These are phyloP conservation scores for Arthrobotrys musiformis DNA, from an alignment of 2,329 filamentous ascomycete species.

Conservation along the genomic window DNA sequence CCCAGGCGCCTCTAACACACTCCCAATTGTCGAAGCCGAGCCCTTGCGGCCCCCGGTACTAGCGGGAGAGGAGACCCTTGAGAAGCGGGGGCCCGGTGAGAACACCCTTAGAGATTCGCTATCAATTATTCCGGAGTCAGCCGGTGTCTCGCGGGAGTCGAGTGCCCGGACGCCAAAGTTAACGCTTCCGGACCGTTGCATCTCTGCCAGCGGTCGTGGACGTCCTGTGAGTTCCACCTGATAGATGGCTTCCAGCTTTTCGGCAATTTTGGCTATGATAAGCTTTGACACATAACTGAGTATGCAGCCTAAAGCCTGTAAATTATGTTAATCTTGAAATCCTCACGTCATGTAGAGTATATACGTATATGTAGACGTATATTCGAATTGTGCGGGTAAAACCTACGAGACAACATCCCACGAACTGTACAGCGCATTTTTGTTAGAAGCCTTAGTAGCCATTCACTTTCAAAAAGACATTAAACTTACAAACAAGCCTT, in stretches of 20 bases:
- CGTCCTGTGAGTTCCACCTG: conserved; percentile 14
- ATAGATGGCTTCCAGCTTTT: conserved; percentile 13
- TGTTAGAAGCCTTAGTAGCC: neutral
- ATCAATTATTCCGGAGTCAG: conserved; percentile 37
- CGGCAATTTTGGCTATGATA: conserved; percentile 5
- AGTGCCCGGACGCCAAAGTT: conserved; percentile 52
- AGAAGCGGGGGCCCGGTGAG: conserved; percentile 28
- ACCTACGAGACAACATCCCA: conserved; percentile 25
- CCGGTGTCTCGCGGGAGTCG: conserved; percentile 44
- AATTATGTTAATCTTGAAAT: neutral
- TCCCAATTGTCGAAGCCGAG: conserved; percentile 29
- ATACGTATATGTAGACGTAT: neutral
- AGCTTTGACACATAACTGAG: neutral
- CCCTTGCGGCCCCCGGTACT: conserved; percentile 28
- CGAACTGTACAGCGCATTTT: neutral
- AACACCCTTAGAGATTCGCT: conserved; percentile 40
- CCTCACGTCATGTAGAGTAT: neutral
- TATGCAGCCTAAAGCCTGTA: neutral
- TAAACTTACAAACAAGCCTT: conserved; percentile 48
- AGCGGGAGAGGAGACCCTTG: conserved; percentile 40
- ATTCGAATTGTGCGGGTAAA: neutral
- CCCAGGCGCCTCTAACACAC: neutral
- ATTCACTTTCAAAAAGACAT: neutral
- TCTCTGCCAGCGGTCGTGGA: neutral
- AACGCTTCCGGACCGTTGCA: conserved; percentile 27